phyloP scores from a whole-genome alignment of 306 rosid genomes.

The Quercus engelmannii region DNA sequence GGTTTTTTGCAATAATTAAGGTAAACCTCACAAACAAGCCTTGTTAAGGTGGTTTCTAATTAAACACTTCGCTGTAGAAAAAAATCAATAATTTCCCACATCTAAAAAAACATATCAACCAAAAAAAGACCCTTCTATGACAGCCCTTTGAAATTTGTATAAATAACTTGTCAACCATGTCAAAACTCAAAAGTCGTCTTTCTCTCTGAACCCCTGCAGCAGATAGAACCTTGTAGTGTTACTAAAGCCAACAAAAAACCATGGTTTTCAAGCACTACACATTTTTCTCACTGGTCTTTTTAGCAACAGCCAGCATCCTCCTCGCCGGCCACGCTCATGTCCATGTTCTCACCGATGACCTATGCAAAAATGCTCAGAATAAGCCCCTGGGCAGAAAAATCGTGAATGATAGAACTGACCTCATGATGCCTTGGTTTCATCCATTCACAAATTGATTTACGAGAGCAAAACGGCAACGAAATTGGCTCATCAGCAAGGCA shows the following conservation, averaged over 20 bases:
- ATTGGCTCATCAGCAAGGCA: not conserved
- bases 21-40: not conserved
- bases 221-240: not conserved
- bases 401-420: not conserved
- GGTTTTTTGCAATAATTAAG: not conserved
- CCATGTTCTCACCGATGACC: not conserved
- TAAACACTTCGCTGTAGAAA: not conserved
- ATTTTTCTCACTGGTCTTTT: not conserved
- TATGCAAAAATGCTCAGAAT: not conserved
- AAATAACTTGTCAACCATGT: not conserved
- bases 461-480: not conserved
- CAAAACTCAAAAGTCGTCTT: not conserved
- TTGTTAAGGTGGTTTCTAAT: not conserved
- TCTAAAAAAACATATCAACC: not conserved
- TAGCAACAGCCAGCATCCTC: not conserved
- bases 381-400: not conserved
- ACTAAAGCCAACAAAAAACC: not conserved
- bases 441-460: not conserved
- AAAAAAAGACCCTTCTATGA: not conserved
- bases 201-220: too few species aligned
- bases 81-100: not conserved
- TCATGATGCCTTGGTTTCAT: not conserved
- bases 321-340: not conserved
- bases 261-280: not conserved
- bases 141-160: not conserved